Evolutionary conservation across 1,139 yeast genomes (phyloP).

Genomic region (Sugiyamaella japonica): DNA sequence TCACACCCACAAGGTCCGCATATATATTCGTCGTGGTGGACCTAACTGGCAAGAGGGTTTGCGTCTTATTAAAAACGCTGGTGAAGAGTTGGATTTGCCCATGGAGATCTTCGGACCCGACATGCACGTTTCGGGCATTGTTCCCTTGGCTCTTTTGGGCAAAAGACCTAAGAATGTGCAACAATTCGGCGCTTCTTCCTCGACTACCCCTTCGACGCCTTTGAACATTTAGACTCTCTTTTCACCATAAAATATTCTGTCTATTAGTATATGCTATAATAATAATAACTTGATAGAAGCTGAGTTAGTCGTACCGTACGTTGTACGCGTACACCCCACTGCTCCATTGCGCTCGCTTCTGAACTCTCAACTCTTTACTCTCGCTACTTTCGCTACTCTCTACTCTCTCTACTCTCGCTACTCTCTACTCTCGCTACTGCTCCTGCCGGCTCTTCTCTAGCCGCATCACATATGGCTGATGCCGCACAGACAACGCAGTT

Average conservation of each 20-base stretch:
- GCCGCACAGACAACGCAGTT: constrained; percentile 1
- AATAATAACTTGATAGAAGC: constrained; percentile 12
- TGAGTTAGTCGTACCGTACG: no score
- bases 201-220: constrained; percentile 39
- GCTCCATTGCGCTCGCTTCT: no score
- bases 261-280: constrained; percentile 12
- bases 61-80: constrained; percentile 47
- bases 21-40: constrained; percentile 50
- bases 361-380: no score
- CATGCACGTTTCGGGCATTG: constrained; percentile 51
- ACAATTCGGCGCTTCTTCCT: constrained; percentile 41
- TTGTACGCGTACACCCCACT: no score
- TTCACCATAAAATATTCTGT: background rate
- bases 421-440: no score
- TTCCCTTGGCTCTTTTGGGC: constrained; percentile 45
- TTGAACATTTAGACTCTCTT: constrained; percentile 30
- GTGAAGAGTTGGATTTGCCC: constrained; percentile 48
- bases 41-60: constrained; percentile 53
- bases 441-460: no score
- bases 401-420: no score
- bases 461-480: background rate
- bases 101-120: constrained; percentile 53
- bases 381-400: no score
- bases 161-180: constrained; percentile 44
- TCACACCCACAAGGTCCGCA: constrained; percentile 45